Evolutionary conservation across 1,139 yeast species (phyloP).

Genomic region (Yamadazyma triangularis): DNA sequence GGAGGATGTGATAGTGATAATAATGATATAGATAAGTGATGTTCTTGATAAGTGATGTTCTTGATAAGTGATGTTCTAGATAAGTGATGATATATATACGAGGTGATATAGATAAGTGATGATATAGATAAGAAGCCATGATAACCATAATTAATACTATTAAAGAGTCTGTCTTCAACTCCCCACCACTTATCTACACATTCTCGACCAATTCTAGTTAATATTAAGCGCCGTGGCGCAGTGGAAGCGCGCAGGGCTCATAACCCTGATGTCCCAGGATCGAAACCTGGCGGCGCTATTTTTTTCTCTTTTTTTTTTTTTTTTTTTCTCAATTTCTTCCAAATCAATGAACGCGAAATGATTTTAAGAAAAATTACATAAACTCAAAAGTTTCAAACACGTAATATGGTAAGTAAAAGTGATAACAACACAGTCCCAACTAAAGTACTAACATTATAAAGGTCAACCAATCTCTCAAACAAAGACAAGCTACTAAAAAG

Average conservation of each 20-base stretch:
- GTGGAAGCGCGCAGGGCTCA: slow-evolving; percentile 99
- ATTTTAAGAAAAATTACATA: not conserved
- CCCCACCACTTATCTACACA: no score
- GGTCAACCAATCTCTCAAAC: slow-evolving; percentile 73
- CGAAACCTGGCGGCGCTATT: slow-evolving; percentile 98
- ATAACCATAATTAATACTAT: no score
- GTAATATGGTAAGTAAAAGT: slow-evolving; percentile 3
- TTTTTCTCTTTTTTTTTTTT: not conserved
- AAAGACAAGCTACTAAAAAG: slow-evolving; percentile 78
- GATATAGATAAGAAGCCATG: no score
- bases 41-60: no score
- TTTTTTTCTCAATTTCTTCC: no score
- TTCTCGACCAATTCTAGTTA: no score
- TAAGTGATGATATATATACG: no score
- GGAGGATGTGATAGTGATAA: no score
- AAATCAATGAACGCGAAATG: not conserved
- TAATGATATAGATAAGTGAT: no score
- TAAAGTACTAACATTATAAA: slow-evolving; percentile 15
- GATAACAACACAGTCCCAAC: not conserved
- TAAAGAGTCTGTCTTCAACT: no score
- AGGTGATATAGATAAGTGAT: no score
- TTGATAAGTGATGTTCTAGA: no score
- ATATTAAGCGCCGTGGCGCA: slow-evolving; percentile 84
- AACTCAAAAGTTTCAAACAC: slow-evolving; percentile 2
- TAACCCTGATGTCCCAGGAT: slow-evolving; percentile 99